Conservation (phyloP, 2,329 filamentous ascomycete genomes). For the Phoma herbarum region DNA sequence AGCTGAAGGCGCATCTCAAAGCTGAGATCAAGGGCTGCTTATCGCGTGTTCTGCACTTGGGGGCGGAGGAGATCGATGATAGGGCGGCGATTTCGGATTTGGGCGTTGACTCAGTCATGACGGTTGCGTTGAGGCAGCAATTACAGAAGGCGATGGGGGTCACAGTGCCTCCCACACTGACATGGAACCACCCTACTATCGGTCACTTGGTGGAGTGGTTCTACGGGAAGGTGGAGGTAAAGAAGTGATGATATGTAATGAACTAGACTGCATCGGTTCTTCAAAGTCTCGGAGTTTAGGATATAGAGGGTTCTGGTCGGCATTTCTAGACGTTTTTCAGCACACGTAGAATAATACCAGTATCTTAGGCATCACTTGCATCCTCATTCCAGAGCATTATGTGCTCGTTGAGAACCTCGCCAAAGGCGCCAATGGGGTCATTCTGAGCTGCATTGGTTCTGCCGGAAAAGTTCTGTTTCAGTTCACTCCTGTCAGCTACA, state of each 20-base stretch:
- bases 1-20: slow-evolving; percentile 44
- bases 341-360: background rate
- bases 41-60: slow-evolving; percentile 46
- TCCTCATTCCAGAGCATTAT: background rate
- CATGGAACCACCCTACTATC: slow-evolving; percentile 55
- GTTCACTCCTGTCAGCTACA: background rate
- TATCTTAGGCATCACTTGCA: background rate
- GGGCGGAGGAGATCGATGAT: slow-evolving; percentile 48
- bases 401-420: background rate
- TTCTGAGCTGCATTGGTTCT: background rate
- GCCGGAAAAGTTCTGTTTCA: too few relatives aligned
- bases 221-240: slow-evolving; percentile 28
- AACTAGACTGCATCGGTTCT: background rate
- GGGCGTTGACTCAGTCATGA: slow-evolving; percentile 55
- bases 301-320: background rate
- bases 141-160: slow-evolving; percentile 48
- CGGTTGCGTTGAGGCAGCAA: slow-evolving; percentile 46
- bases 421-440: background rate
- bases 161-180: slow-evolving; percentile 53
- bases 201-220: slow-evolving; percentile 52
- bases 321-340: background rate
- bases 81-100: slow-evolving; percentile 49
- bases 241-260: background rate
- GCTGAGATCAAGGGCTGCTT: slow-evolving; percentile 48
- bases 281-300: background rate